Conservation (phyloP, 306 rosid genomes). For the Canavalia ensiformis region DNA sequence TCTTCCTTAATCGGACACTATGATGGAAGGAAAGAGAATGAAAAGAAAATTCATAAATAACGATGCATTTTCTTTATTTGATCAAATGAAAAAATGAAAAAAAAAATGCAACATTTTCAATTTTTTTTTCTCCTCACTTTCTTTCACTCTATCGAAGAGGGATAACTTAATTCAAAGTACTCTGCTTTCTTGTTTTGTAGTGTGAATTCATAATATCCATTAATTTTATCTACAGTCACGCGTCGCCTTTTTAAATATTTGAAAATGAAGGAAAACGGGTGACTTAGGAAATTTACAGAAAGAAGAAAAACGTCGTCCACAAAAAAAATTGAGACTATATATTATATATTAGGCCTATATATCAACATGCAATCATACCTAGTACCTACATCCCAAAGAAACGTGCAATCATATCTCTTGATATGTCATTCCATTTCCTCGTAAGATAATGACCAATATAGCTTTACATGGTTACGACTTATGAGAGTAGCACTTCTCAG, state of each 20-base stretch:
- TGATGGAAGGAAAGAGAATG: too few species aligned
- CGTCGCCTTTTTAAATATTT: not conserved
- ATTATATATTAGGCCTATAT: not conserved
- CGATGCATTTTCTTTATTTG: too few species aligned
- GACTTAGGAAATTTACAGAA: not conserved
- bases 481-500: not conserved
- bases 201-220: not conserved
- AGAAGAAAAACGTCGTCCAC: not conserved
- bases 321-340: not conserved
- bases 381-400: conserved; percentile 8
- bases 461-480: conserved; percentile 13
- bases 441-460: conserved; percentile 19
- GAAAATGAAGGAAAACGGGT: not conserved
- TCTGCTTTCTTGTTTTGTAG: not conserved
- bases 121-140: too few species aligned
- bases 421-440: conserved; percentile 6
- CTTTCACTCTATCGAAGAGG: too few species aligned
- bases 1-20: not conserved
- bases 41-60: too few species aligned
- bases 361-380: conserved; percentile 25
- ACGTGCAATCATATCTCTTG: not conserved
- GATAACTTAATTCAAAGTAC: not conserved
- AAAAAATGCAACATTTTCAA: too few species aligned
- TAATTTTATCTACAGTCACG: not conserved
- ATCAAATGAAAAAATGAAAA: too few species aligned